Evolutionary conservation across 805 yeast species (phyloP).

Genomic region (Candida dendrica): DNA sequence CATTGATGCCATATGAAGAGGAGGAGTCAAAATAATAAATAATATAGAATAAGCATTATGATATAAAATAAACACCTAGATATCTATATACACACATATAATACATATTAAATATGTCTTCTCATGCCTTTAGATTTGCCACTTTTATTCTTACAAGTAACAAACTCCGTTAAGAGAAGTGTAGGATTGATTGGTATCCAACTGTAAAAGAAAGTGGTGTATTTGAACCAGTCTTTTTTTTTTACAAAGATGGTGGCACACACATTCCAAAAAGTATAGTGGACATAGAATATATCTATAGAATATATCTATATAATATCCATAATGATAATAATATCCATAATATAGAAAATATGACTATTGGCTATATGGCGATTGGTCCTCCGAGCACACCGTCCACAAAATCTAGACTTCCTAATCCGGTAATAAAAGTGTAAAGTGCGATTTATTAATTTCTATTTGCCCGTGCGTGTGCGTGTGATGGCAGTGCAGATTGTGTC

Average conservation of each 20-base stretch:
- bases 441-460: no score
- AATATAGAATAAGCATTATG: constrained; percentile 1
- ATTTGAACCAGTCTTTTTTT: no score
- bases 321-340: no score
- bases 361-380: no score
- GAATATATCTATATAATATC: no score
- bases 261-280: neutral
- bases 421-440: no score
- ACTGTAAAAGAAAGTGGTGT: neutral
- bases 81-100: constrained; percentile 11
- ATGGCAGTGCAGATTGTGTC: no score
- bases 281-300: no score
- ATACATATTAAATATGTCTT: constrained; percentile 20
- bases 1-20: constrained; percentile 75
- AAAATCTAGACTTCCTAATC: neutral
- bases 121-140: constrained; percentile 37
- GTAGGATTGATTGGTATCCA: neutral
- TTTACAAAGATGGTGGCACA: no score
- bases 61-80: constrained; percentile 1
- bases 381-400: no score
- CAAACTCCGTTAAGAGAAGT: constrained; percentile 32
- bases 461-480: no score
- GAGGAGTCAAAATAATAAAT: constrained; percentile 18
- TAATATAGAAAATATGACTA: no score
- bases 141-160: constrained; percentile 20